Conservation (phyloP, 306 rosid species). For the Gastrolobium villosum region DNA sequence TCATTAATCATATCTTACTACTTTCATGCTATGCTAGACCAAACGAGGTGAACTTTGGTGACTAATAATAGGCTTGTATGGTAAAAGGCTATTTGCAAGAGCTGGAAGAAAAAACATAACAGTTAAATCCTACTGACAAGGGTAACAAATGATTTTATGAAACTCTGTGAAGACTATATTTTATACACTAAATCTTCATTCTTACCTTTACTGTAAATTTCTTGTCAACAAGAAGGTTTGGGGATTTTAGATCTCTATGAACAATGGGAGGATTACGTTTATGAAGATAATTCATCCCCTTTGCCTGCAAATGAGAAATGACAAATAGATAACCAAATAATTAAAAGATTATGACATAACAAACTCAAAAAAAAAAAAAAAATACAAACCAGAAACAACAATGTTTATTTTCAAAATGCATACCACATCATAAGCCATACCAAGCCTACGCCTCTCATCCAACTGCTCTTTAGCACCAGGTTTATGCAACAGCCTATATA, state of each 20-base stretch:
- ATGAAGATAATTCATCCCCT: slow-evolving; percentile 99
- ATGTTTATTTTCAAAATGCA: slow-evolving; percentile 45
- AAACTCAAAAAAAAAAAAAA: slow-evolving; percentile 36
- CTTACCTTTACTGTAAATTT: slow-evolving; percentile 95
- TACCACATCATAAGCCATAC: slow-evolving; percentile 98
- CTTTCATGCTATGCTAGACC: slow-evolving; percentile 34
- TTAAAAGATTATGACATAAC: slow-evolving; percentile 13
- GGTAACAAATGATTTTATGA: slow-evolving; percentile 38
- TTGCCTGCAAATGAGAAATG: slow-evolving; percentile 71
- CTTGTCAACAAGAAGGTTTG: slow-evolving; percentile 97
- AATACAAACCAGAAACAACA: slow-evolving; percentile 22
- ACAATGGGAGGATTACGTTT: slow-evolving; percentile 95
- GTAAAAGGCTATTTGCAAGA: slow-evolving; percentile 37
- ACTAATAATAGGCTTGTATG: slow-evolving; percentile 27
- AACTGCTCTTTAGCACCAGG: slow-evolving; percentile 81
- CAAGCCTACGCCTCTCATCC: slow-evolving; percentile 92
- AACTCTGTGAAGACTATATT: not conserved
- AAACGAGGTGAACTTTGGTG: not conserved
- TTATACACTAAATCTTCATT: slow-evolving; percentile 37
- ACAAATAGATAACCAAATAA: slow-evolving; percentile 36
- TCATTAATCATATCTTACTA: not conserved
- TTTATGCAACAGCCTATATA: slow-evolving; percentile 90
- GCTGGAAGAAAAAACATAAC: not conserved
- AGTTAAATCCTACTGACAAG: slow-evolving; percentile 26
- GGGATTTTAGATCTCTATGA: slow-evolving; percentile 97